phyloP scores from a whole-genome alignment of 2,329 filamentous ascomycete genomes.

The Fusarium annulatum region DNA sequence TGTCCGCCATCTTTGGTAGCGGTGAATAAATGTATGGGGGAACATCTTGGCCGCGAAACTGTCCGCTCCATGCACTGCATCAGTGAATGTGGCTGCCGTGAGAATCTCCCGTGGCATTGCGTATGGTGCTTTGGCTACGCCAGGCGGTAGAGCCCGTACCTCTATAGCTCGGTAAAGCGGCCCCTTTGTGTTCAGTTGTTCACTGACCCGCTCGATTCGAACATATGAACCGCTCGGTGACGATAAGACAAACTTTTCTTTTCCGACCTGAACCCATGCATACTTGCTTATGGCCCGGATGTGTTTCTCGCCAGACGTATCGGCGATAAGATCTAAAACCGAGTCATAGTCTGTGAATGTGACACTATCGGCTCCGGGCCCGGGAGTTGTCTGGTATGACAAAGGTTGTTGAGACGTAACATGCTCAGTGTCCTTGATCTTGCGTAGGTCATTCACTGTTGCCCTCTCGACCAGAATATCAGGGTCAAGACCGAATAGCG shows the following conservation, averaged over 20 bases:
- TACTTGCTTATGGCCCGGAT: slow-evolving; percentile 80
- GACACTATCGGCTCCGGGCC: slow-evolving; percentile 57
- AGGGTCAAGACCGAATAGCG: slow-evolving; percentile 92
- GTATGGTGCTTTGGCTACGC: slow-evolving; percentile 67
- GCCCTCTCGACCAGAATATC: slow-evolving; percentile 77
- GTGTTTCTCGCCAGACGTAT: slow-evolving; percentile 80
- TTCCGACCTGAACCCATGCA: slow-evolving; percentile 85
- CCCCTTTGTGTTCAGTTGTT: slow-evolving; percentile 35
- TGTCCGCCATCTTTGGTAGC: slow-evolving; percentile 76
- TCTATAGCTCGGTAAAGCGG: slow-evolving; percentile 59
- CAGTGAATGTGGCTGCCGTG: slow-evolving; percentile 71
- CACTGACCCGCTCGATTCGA: slow-evolving; percentile 58
- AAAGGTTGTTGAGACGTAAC: slow-evolving; percentile 25
- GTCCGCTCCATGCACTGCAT: slow-evolving; percentile 87
- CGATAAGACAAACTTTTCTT: slow-evolving; percentile 76
- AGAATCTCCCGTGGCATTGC: slow-evolving; percentile 77
- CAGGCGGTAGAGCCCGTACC: slow-evolving; percentile 59
- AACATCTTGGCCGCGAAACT: slow-evolving; percentile 78
- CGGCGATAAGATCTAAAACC: slow-evolving; percentile 88
- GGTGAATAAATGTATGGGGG: slow-evolving; percentile 73
- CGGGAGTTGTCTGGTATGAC: slow-evolving; percentile 20
- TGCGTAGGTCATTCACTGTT: slow-evolving; percentile 69
- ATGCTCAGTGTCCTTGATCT: slow-evolving; percentile 60
- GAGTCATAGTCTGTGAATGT: slow-evolving; percentile 92
- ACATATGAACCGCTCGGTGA: slow-evolving; percentile 72